Evolutionary conservation across 441 rosid species (phyloP).

Genomic region (Gossypium trilobum): DNA sequence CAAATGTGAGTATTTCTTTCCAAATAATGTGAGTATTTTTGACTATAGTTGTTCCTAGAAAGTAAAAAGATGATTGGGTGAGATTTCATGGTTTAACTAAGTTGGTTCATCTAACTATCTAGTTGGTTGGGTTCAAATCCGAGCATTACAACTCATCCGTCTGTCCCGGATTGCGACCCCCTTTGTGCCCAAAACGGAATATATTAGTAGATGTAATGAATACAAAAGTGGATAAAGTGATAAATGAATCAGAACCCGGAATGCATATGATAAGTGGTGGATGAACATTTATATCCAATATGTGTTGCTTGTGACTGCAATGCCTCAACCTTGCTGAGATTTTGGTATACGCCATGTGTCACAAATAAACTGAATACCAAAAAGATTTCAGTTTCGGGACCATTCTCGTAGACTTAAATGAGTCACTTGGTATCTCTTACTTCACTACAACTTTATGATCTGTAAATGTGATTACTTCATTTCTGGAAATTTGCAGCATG

Average conservation of each 20-base stretch:
- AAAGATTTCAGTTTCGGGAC: not conserved
- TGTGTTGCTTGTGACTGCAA: constrained; percentile 5
- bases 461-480: not conserved
- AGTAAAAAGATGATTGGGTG: not conserved
- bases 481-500: not conserved
- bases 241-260: not conserved
- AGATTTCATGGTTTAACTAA: not conserved
- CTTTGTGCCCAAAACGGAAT: no score
- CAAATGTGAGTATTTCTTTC: no score
- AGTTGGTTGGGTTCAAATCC: not conserved
- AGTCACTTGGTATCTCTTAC: constrained; percentile 10
- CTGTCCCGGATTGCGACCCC: no score
- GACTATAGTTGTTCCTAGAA: not conserved
- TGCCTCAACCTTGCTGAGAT: not conserved
- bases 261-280: not conserved
- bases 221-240: not conserved
- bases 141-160: not conserved
- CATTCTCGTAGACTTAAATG: constrained; percentile 7
- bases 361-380: not conserved
- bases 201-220: no score
- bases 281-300: not conserved
- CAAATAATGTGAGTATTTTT: no score
- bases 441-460: not conserved
- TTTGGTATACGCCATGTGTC: not conserved
- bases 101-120: not conserved